Evolutionary conservation across 352 stramenopile genomes (phyloP).

Genomic region (Phytophthora cactorum): DNA sequence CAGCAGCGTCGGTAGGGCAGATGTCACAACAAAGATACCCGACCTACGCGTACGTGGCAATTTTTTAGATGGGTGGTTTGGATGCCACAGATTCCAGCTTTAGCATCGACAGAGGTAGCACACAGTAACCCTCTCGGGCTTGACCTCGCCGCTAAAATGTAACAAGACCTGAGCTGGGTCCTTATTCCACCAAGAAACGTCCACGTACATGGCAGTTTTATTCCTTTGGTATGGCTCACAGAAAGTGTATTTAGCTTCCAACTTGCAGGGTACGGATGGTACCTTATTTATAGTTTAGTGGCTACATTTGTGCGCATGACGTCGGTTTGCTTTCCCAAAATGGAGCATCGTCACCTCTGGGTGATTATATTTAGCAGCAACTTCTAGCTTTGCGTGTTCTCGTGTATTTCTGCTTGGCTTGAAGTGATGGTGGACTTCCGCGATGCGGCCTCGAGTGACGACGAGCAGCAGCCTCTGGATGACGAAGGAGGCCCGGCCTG

Average conservation of each 20-base stretch:
- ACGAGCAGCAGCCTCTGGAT: constrained; percentile 24
- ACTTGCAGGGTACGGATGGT: constrained; percentile 6
- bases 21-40: background rate
- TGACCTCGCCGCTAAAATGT: constrained; percentile 28
- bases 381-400: constrained; percentile 5
- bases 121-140: background rate
- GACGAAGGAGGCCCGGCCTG: constrained; percentile 22
- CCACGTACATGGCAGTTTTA: too few species aligned
- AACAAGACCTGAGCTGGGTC: constrained; percentile 19
- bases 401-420: constrained; percentile 5
- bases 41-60: background rate
- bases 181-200: constrained; percentile 7
- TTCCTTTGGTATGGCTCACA: too few species aligned
- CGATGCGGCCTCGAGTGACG: constrained; percentile 24
- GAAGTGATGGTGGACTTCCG: constrained; percentile 29
- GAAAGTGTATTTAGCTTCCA: constrained; percentile 31
- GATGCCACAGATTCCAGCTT: constrained; percentile 5
- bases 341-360: constrained; percentile 9
- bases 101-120: constrained; percentile 1
- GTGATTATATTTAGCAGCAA: constrained; percentile 15
- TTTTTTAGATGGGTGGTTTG: constrained; percentile 23
- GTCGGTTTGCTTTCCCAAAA: constrained; percentile 27
- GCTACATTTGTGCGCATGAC: constrained; percentile 19
- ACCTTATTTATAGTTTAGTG: background rate
- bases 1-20: background rate